These are phyloP conservation scores for Maudiozyma bulderi DNA, from an alignment of 805 yeast genomes.

Conservation along the genomic window DNA sequence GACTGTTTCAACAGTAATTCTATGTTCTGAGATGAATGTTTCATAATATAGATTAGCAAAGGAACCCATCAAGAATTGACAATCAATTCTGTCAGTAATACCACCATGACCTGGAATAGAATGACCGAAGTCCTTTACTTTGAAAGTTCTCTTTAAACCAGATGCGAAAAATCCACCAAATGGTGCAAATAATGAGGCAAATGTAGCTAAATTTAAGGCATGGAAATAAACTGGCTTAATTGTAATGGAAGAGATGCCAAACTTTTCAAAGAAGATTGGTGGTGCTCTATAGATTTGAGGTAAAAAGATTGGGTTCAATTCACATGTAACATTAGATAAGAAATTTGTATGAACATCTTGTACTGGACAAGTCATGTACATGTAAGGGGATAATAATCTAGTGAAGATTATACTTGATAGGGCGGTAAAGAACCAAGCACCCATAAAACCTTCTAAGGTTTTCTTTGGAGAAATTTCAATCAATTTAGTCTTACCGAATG, in stretches of 20 bases:
- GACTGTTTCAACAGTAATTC: constrained; percentile 62
- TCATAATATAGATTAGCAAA: constrained; percentile 88
- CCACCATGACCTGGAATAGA: constrained; percentile 99
- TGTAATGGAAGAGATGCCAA: constrained; percentile 41
- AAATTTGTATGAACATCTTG: constrained; percentile 50
- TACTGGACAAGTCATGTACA: constrained; percentile 85
- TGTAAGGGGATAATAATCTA: constrained; percentile 50
- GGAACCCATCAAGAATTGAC: constrained; percentile 96
- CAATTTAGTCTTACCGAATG: constrained; percentile 87
- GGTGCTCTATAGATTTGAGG: constrained; percentile 76
- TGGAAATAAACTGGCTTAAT: constrained; percentile 88
- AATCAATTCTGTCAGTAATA: constrained; percentile 92
- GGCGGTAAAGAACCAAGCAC: constrained; percentile 94
- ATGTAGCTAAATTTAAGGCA: constrained; percentile 74
- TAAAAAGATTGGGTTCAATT: constrained; percentile 79
- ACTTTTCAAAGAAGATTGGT: constrained; percentile 43
- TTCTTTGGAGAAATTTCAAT: constrained; percentile 93
- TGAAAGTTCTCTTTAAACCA: constrained; percentile 93
- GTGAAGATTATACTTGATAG: constrained; percentile 61
- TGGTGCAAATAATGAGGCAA: constrained; percentile 95
- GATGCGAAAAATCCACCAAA: constrained; percentile 98
- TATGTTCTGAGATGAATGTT: constrained; percentile 71
- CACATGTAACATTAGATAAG: constrained; percentile 60
- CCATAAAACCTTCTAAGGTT: constrained; percentile 94
- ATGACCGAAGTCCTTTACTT: constrained; percentile 94